Evolutionary conservation across 768 basidiomycete genomes (phyloP).

Genomic region (Lyophyllum shimeji): DNA sequence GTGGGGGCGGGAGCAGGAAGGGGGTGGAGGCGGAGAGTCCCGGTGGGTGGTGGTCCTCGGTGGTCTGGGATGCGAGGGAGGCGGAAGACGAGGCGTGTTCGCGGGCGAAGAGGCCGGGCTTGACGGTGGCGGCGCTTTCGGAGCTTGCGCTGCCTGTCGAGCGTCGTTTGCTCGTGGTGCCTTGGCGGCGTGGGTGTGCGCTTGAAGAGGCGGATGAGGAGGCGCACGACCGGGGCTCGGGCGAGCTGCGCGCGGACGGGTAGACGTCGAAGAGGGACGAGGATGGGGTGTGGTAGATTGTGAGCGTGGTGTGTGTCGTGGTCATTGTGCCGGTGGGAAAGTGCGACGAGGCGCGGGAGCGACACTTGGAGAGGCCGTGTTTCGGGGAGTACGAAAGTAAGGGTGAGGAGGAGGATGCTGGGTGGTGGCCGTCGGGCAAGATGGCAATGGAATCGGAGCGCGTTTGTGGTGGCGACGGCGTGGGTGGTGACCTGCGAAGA

Average conservation of each 20-base stretch:
- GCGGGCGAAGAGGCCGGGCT: too few species aligned
- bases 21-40: too few species aligned
- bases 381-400: conserved; percentile 31
- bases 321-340: conserved; percentile 52
- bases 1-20: conserved; percentile 31
- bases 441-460: conserved; percentile 27
- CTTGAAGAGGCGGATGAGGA: conserved; percentile 18
- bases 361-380: conserved; percentile 36
- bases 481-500: too few species aligned
- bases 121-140: too few species aligned
- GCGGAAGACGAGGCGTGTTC: too few species aligned
- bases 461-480: not conserved
- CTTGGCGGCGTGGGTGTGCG: conserved; percentile 25
- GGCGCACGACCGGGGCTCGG: conserved; percentile 33
- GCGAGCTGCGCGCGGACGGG: conserved; percentile 62
- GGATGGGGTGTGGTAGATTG: conserved; percentile 78
- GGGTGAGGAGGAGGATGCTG: conserved; percentile 7
- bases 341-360: conserved; percentile 45
- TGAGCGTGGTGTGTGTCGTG: conserved; percentile 63
- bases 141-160: too few species aligned
- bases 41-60: too few species aligned
- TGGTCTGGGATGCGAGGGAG: too few species aligned
- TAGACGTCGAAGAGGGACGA: conserved; percentile 71
- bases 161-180: too few species aligned
- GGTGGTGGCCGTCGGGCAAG: conserved; percentile 22